These are phyloP conservation scores for Melampsora medusae DNA, from an alignment of 1,284 basidiomycete genomes.

Conservation along the genomic window DNA sequence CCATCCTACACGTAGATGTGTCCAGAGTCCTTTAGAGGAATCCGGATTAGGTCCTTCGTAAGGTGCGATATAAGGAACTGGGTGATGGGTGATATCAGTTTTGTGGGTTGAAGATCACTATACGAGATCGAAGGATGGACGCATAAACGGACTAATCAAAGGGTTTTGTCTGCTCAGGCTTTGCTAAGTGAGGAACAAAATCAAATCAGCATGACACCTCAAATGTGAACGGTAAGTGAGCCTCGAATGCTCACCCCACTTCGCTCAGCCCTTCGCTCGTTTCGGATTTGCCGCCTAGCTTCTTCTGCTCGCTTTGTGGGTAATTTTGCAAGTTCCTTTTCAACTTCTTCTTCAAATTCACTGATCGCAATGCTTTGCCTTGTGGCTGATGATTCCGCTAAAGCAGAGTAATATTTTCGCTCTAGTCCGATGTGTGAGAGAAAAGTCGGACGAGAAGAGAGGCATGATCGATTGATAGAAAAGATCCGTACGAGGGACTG, in stretches of 20 bases:
- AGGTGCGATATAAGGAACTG: slow-evolving; percentile 38
- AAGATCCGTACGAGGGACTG: not conserved
- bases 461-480: not conserved
- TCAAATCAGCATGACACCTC: not conserved
- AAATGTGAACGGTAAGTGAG: not conserved
- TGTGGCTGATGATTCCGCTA: not conserved
- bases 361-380: not conserved
- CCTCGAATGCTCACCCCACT: slow-evolving; percentile 30
- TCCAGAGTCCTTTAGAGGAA: slow-evolving; percentile 25
- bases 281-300: slow-evolving; percentile 25
- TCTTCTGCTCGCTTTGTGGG: slow-evolving; percentile 24
- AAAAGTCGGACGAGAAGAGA: not conserved
- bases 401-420: not conserved
- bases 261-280: slow-evolving; percentile 27
- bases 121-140: not conserved
- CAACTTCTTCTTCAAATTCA: slow-evolving; percentile 38
- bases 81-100: not conserved
- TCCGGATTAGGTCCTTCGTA: slow-evolving; percentile 34
- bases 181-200: slow-evolving; percentile 25
- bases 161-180: slow-evolving; percentile 26
- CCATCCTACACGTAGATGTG: slow-evolving; percentile 27
- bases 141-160: slow-evolving; percentile 24
- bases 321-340: slow-evolving; percentile 23
- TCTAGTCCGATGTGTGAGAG: not conserved
- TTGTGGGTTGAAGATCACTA: not conserved